Conservation (phyloP, 2,329 filamentous ascomycete species). For the Sordariomycetes sp. region DNA sequence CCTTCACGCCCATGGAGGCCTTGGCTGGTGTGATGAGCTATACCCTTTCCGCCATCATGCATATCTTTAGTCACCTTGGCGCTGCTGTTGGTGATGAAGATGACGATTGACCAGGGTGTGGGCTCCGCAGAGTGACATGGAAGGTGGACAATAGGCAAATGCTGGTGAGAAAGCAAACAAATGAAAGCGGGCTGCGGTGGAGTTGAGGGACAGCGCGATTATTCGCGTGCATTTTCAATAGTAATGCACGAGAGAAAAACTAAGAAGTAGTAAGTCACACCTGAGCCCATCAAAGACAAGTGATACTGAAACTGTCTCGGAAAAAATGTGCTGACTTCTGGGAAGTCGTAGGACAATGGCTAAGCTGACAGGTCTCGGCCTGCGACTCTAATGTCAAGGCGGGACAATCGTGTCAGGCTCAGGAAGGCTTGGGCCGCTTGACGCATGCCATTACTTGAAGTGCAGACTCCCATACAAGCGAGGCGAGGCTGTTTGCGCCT, state of each 20-base stretch:
- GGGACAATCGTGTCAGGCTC: background rate
- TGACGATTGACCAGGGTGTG: background rate
- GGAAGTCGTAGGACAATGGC: background rate
- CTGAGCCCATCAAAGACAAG: background rate
- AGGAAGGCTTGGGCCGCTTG: background rate
- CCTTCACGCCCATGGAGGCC: background rate
- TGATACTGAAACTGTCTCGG: background rate
- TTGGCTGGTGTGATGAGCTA: background rate
- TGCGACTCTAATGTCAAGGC: background rate
- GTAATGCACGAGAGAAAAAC: background rate
- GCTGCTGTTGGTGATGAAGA: background rate
- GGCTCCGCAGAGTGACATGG: background rate
- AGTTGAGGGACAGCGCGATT: background rate
- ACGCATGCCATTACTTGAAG: too few relatives aligned
- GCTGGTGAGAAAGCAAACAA: background rate
- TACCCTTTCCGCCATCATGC: background rate
- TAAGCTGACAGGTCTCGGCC: background rate
- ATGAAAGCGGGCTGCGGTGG: background rate
- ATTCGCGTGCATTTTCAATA: background rate
- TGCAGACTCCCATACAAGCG: too few relatives aligned
- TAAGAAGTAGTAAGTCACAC: background rate
- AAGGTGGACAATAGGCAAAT: too few relatives aligned
- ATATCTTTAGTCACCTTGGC: background rate
- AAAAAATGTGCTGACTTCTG: background rate
- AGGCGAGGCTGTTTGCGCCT: too few relatives aligned